phyloP scores from a whole-genome alignment of 306 rosid species.

The Boehmeria nivea region DNA sequence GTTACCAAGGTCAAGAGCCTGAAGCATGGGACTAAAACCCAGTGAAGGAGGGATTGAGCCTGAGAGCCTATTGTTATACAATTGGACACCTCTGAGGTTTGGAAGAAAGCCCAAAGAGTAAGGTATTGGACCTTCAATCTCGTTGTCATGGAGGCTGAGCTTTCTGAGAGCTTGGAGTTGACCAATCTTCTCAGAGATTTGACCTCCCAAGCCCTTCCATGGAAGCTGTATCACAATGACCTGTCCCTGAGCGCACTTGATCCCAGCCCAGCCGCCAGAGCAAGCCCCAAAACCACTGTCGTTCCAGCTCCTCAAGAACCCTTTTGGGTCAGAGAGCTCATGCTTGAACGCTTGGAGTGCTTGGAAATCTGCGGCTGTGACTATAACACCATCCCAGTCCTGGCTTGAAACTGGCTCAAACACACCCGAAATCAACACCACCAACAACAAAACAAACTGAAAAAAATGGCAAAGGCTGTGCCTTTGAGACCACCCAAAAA shows the following conservation, averaged over 20 bases:
- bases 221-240: slow-evolving; percentile 91
- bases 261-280: slow-evolving; percentile 83
- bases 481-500: background rate
- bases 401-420: slow-evolving; percentile 32
- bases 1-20: slow-evolving; percentile 64
- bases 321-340: slow-evolving; percentile 71
- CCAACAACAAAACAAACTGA: slow-evolving; percentile 26
- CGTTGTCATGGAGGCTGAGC: slow-evolving; percentile 82
- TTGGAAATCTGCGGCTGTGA: slow-evolving; percentile 66
- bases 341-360: slow-evolving; percentile 81
- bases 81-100: slow-evolving; percentile 80
- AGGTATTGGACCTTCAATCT: slow-evolving; percentile 66
- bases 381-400: slow-evolving; percentile 77
- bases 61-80: slow-evolving; percentile 62
- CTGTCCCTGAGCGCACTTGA: slow-evolving; percentile 90
- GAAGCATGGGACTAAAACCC: slow-evolving; percentile 69
- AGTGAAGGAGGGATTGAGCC: slow-evolving; percentile 74
- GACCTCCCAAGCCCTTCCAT: slow-evolving; percentile 71
- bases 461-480: slow-evolving; percentile 6
- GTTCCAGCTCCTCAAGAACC: slow-evolving; percentile 80
- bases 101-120: slow-evolving; percentile 61
- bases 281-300: slow-evolving; percentile 83
- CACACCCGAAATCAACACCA: slow-evolving; percentile 9
- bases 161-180: slow-evolving; percentile 73
- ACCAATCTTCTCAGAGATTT: slow-evolving; percentile 61